phyloP scores from a whole-genome alignment of 805 yeast species.

The Saturnispora serradocipensis region DNA sequence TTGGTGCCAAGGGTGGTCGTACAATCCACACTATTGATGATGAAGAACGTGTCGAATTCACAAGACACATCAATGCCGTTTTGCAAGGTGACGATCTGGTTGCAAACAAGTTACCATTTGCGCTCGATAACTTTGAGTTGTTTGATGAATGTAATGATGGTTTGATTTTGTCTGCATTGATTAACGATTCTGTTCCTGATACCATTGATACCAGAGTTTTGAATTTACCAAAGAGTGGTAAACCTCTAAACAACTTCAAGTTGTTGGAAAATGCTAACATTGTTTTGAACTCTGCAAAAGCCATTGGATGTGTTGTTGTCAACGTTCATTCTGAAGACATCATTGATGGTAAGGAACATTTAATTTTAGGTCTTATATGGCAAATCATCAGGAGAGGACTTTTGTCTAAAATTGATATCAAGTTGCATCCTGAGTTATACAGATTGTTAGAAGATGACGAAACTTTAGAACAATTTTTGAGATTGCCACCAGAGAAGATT shows the following conservation, averaged over 20 bases:
- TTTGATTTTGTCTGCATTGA: constrained; percentile 80
- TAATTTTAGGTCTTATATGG: constrained; percentile 89
- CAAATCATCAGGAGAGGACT: constrained; percentile 96
- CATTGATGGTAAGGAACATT: constrained; percentile 85
- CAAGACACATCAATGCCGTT: constrained; percentile 89
- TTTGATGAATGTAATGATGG: constrained; percentile 98
- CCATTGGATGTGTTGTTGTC: constrained; percentile 96
- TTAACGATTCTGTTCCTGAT: constrained; percentile 96
- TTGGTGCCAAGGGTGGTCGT: constrained; percentile 71
- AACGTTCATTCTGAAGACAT: constrained; percentile 95
- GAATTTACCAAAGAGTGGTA: constrained; percentile 76
- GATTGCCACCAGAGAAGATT: constrained; percentile 96
- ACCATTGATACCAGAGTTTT: constrained; percentile 97
- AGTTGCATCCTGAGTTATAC: constrained; percentile 91
- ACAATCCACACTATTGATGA: constrained; percentile 95
- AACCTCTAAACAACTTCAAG: constrained; percentile 82
- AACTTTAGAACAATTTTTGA: constrained; percentile 90
- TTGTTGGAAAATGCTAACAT: constrained; percentile 96
- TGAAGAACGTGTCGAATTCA: constrained; percentile 92
- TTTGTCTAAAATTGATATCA: constrained; percentile 89
- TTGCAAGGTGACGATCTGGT: constrained; percentile 81
- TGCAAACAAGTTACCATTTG: constrained; percentile 81
- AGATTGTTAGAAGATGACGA: constrained; percentile 93
- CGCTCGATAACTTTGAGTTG: constrained; percentile 87
- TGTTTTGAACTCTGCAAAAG: constrained; percentile 96